Evolutionary conservation across 208 protist genomes (phyloP).

Genomic region (Trypanosoma caninum): DNA sequence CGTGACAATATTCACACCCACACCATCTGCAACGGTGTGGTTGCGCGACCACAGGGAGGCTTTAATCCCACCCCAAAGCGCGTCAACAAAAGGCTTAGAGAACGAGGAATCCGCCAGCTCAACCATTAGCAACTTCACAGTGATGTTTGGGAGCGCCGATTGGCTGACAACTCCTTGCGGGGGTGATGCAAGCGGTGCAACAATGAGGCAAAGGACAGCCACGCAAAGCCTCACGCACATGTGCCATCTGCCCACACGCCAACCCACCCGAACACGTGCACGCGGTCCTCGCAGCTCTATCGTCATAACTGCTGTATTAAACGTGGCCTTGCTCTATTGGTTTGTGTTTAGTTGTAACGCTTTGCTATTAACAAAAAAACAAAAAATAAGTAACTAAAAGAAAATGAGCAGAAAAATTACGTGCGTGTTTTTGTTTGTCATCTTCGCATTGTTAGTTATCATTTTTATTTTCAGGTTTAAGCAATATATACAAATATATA

Average conservation of each 20-base stretch:
- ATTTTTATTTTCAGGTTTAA: no score
- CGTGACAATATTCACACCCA: background rate
- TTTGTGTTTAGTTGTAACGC: background rate
- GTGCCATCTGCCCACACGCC: background rate
- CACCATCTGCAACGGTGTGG: constrained; percentile 1
- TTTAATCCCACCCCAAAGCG: background rate
- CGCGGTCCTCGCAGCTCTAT: background rate
- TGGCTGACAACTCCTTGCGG: background rate
- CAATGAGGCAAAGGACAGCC: background rate
- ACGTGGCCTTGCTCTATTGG: no score
- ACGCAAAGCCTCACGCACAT: background rate
- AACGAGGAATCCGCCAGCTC: background rate
- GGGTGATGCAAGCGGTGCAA: no score
- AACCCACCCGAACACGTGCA: background rate
- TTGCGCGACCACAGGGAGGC: constrained; percentile 5
- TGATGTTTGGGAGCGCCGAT: background rate
- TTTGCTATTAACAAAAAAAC: background rate
- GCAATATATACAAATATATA: no score
- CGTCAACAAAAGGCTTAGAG: background rate
- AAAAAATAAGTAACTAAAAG: background rate
- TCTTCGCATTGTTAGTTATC: no score
- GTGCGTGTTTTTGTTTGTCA: no score
- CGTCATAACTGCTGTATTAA: background rate
- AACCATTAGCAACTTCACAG: background rate
- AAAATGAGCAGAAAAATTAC: no score